phyloP scores from a whole-genome alignment of 768 basidiomycete genomes.

The Favolaschia claudopus region DNA sequence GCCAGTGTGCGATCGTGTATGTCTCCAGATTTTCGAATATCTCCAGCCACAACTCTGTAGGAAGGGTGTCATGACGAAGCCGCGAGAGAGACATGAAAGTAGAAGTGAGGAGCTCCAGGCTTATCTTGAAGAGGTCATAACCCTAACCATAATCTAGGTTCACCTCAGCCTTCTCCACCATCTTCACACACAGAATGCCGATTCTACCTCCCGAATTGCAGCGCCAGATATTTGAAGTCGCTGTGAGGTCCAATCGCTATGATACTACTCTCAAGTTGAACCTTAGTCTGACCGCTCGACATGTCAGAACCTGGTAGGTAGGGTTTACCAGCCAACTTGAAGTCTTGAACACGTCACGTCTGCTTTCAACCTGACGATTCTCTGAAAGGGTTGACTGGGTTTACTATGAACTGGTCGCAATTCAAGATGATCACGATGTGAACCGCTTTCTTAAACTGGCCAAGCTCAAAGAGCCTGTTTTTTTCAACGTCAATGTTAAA shows the following conservation, averaged over 20 bases:
- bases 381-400: constrained; percentile 1
- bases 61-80: constrained; percentile 40
- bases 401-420: neutral
- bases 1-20: constrained; percentile 33
- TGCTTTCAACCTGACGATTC: neutral
- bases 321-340: neutral
- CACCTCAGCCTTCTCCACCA: no score
- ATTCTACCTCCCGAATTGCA: neutral
- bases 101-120: no score
- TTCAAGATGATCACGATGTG: neutral
- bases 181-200: neutral
- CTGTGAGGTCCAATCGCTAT: neutral
- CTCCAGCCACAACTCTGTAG: constrained; percentile 62
- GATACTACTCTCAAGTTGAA: neutral
- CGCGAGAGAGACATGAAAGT: no score
- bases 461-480: neutral
- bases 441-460: neutral
- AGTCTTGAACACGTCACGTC: no score
- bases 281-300: constrained; percentile 4
- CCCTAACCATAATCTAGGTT: no score
- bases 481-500: neutral
- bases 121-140: no score
- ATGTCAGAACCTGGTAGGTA: constrained; percentile 10
- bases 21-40: constrained; percentile 47
- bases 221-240: constrained; percentile 6